Base-by-base conservation (phyloP, 768 basidiomycete genomes). In the Chlorophyllum brunneum region DNA sequence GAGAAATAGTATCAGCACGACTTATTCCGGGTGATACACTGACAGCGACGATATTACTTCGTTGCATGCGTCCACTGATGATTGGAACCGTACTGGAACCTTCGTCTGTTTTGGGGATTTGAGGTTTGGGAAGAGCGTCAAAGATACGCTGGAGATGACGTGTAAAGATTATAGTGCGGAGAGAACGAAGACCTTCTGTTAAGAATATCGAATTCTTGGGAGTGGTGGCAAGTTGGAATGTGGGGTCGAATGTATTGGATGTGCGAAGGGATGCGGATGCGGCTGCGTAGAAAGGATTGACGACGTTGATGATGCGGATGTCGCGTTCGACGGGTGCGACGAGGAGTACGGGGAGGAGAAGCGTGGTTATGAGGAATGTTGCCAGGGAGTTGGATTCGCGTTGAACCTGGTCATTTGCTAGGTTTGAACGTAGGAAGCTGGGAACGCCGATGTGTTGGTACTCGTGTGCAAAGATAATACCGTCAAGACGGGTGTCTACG, bases 231-330 rank as follows among this genome's bases (percentile, higher is more conserved):
- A 71, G 3, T 2, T 29, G 8, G 23, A 39, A 47, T 7, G 39
- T 9, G 4, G 48, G 31, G 42, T 41, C 41, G 27, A 57, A 56
- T 5, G 24, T 31, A 13, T 36, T 37, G 61, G 59, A 15, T 58
- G 56, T 30, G 55, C 51, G 40, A 59, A 63, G 20, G 63, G 70
- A 58, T 3, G 79, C 75, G 2, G 80, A 72, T 0, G 90, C 86
- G 1, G 94, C 91, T 2, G 92, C 85, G 59, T 95, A 97, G 59
- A 92, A 91, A 2, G 92, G 92, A 54, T 93, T 92, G 63, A 95
- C 79, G 34, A 93, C 75, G 51, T 84, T 85, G 63, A 98, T 73
- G 57, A 97, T 80, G n/a, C 94, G 86, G 36, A 97, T 91, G 57
- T 94, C 90, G 30, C 93, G 79, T 63, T 94, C 93, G n/a, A 78